Percentiles rank a stretch among this genome's conserved stretches.
Conservation (phyloP, 352 stramenopile genomes). For the Saprolegnia diclina region DNA sequence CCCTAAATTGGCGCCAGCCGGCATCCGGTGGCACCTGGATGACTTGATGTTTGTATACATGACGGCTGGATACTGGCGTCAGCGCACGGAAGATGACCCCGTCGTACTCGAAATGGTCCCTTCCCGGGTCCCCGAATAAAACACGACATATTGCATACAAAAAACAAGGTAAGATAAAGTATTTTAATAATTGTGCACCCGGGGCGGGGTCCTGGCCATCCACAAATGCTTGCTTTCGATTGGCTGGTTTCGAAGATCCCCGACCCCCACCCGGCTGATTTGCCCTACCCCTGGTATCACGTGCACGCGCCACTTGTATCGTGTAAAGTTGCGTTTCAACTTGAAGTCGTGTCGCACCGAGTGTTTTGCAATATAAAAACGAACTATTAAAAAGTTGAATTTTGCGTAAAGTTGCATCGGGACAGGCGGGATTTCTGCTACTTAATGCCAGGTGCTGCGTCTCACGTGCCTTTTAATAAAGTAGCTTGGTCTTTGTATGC, state of each 20-base stretch:
- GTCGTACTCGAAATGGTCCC: background rate
- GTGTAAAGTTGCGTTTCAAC: background rate
- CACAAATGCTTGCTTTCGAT: background rate
- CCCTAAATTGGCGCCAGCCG: background rate
- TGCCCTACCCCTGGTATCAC: background rate
- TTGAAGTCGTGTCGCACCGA: background rate
- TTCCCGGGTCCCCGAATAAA: background rate
- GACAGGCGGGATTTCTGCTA: background rate
- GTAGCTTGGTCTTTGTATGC: slow-evolving; percentile 13
- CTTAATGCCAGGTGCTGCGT: background rate
- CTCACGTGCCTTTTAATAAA: background rate
- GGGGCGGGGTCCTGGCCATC: background rate
- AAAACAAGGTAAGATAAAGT: background rate
- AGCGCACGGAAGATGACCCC: background rate
- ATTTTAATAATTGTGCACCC: background rate
- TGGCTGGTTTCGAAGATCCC: background rate
- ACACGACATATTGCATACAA: background rate
- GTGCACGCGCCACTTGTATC: background rate
- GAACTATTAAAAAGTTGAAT: background rate
- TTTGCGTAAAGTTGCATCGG: background rate
- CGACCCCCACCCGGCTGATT: background rate
- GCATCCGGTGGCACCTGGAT: background rate
- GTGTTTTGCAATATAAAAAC: background rate
- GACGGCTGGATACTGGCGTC: background rate
- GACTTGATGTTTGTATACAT: background rate